phyloP scores from a whole-genome alignment of 1,284 basidiomycete genomes.

The Amylostereum chailletii region DNA sequence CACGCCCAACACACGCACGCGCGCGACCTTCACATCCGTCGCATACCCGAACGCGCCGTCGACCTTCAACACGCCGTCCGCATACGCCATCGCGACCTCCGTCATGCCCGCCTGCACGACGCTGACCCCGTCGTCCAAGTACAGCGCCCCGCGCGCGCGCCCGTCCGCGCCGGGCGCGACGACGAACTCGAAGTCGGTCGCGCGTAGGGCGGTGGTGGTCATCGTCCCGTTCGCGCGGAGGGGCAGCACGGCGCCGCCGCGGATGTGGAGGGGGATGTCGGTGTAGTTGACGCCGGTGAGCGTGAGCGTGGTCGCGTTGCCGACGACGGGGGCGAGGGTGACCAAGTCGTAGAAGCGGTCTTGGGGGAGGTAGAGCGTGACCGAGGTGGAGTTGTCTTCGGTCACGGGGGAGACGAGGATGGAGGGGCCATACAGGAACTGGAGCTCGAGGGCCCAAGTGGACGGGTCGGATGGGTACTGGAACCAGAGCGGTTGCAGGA shows the following conservation, averaged over 20 bases:
- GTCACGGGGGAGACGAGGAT: conserved; percentile 65
- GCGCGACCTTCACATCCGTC: conserved; percentile 32
- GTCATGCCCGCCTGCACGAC: conserved; percentile 36
- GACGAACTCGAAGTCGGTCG: conserved; percentile 52
- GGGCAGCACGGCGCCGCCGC: conserved; percentile 49
- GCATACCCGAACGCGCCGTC: conserved; percentile 42
- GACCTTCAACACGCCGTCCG: conserved; percentile 32
- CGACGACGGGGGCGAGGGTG: conserved; percentile 39
- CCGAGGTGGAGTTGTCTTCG: conserved; percentile 50
- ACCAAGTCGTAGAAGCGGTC: conserved; percentile 61
- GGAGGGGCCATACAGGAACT: conserved; percentile 62
- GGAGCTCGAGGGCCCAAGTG: conserved; percentile 53
- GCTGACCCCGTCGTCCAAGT: conserved; percentile 58
- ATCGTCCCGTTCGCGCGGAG: conserved; percentile 44
- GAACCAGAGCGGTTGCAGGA: conserved; percentile 56
- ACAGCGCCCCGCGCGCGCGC: conserved; percentile 40
- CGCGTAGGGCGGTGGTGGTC: conserved; percentile 48
- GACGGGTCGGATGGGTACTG: conserved; percentile 51
- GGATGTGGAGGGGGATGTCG: conserved; percentile 54
- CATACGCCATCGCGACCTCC: conserved; percentile 35
- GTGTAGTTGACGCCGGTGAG: conserved; percentile 44
- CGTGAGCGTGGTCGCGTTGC: conserved; percentile 34
- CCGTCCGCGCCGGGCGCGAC: conserved; percentile 45
- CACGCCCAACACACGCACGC: conserved; percentile 38
- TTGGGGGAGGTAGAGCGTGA: conserved; percentile 52